Base-by-base conservation (phyloP, 108 stramenopile genomes). In the Schizochytrium sp. region DNA sequence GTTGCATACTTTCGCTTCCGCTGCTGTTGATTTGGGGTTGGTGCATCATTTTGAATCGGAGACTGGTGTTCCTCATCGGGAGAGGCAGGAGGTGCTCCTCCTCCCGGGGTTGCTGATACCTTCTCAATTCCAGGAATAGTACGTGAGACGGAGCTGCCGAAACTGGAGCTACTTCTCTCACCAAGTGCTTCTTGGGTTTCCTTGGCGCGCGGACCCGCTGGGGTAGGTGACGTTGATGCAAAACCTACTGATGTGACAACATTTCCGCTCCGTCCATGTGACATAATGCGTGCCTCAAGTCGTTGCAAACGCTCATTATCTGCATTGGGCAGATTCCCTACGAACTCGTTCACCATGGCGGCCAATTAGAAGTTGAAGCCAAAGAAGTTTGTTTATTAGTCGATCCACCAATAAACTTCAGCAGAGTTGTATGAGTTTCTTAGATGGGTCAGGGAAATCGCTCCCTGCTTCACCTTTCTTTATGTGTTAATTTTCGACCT, bases 101-200 rank as follows among this genome's bases (percentile, higher is more conserved):
- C 53, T 10, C 76, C 53, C 1, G 53, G 50, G 10, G 76, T 17
- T 1, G 76, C 76, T 7, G 64, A 69, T 3, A 83, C 76, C 50
- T 55, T 49, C 40, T 83, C 76, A 38, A 83, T 49, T n/a, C 76
- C 76, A 13, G 76, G 76, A 49, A 83, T 83, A 47, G 76, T 83
- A 0, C 76, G 76, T 53, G 76, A 83, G 17, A 83, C 76, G 3
- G 76, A 83, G 76, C 76, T 83, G 76, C 28, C 47, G 47, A 49
- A 55, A 53, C 76, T 83, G 17, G 53, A n/a, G 53, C 40, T 46
- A 53, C 76, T 83, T 10, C 47, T 5, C 45, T 17, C 28, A 53
- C 12, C 64, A 44, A 44, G 12, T 69, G 40, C 64, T 38, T 83
- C 38, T 1, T 28, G 17, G 1, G 47, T 7, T n/a, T 53, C 28